These are phyloP conservation scores for Penicillium manginii DNA, from an alignment of 495 filamentous ascomycete species.

Conservation along the genomic window DNA sequence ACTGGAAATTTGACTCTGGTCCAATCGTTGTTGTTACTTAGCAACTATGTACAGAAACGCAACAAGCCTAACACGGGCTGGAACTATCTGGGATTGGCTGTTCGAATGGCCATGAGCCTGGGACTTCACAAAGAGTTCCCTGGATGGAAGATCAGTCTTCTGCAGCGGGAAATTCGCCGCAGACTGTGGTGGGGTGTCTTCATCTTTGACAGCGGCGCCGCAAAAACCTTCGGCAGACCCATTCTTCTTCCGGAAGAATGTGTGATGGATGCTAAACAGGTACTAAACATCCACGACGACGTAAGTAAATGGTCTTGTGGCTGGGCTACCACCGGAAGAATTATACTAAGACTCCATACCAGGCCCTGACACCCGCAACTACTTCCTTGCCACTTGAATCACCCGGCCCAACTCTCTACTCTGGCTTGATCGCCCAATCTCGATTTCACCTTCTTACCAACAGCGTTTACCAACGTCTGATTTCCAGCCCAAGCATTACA, in stretches of 20 bases:
- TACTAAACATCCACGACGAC: conserved; percentile 55
- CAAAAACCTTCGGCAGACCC: conserved; percentile 52
- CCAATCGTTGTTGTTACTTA: conserved; percentile 54
- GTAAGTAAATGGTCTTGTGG: conserved; percentile 16
- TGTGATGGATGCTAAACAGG: conserved; percentile 52
- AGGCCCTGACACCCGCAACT: conserved; percentile 47
- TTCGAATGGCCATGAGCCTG: conserved; percentile 57
- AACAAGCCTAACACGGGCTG: conserved; percentile 61
- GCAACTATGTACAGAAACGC: conserved; percentile 59
- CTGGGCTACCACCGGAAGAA: not conserved
- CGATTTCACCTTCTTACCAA: conserved; percentile 54
- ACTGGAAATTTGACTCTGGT: conserved; percentile 55
- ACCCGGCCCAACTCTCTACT: conserved; percentile 52
- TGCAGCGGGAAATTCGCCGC: conserved; percentile 50
- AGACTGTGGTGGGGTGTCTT: conserved; percentile 54
- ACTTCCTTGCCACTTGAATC: conserved; percentile 45
- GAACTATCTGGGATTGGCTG: conserved; percentile 56
- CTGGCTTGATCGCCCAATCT: conserved; percentile 52
- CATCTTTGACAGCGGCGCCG: conserved; percentile 53
- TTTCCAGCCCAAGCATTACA: conserved; percentile 52
- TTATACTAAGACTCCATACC: not conserved
- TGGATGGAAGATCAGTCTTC: conserved; percentile 55
- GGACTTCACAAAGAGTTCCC: conserved; percentile 60
- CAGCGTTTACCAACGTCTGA: conserved; percentile 53
- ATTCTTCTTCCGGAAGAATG: conserved; percentile 51